A percentile compares a stretch with the other conserved stretches of the same genome.
phyloP scores from a whole-genome alignment of 2,329 filamentous ascomycete genomes.

The Penicillium sp. region DNA sequence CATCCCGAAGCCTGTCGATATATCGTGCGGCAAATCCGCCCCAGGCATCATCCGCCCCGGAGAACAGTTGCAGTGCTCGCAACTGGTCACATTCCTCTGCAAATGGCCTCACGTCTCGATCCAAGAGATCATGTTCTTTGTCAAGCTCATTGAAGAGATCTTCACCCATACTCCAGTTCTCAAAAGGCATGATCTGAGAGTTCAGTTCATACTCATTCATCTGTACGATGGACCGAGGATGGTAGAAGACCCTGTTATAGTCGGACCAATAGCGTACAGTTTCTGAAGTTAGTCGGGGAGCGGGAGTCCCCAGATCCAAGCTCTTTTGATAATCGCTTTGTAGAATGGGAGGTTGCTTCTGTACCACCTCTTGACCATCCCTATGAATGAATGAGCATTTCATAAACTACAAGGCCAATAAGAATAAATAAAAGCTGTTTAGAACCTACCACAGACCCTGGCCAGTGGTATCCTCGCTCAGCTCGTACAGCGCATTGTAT shows the following conservation, averaged over 20 bases:
- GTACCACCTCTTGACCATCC: constrained; percentile 63
- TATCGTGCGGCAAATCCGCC: constrained; percentile 70
- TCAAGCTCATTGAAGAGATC: constrained; percentile 70
- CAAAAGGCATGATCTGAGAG: constrained; percentile 74
- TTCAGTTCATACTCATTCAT: constrained; percentile 81
- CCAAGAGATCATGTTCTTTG: constrained; percentile 77
- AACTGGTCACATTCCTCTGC: constrained; percentile 89
- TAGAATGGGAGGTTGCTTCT: constrained; percentile 62
- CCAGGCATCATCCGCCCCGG: constrained; percentile 72
- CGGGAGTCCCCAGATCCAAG: constrained; percentile 64
- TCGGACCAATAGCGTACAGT: constrained; percentile 95
- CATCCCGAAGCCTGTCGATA: constrained; percentile 73
- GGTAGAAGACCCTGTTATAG: constrained; percentile 86
- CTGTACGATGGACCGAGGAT: constrained; percentile 81
- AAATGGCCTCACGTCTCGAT: constrained; percentile 84
- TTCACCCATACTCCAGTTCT: constrained; percentile 67
- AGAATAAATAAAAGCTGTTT: not conserved
- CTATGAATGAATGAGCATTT: constrained; percentile 37
- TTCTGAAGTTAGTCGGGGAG: constrained; percentile 60
- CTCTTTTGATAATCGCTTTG: constrained; percentile 72
- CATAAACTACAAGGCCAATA: too few species aligned
- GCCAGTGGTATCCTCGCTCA: constrained; percentile 37
- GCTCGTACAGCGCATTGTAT: constrained; percentile 81
- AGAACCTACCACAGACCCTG: constrained; percentile 39
- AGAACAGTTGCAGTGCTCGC: constrained; percentile 76